phyloP scores from a whole-genome alignment of 2,329 filamentous ascomycete genomes.

The Penicillium sp. region DNA sequence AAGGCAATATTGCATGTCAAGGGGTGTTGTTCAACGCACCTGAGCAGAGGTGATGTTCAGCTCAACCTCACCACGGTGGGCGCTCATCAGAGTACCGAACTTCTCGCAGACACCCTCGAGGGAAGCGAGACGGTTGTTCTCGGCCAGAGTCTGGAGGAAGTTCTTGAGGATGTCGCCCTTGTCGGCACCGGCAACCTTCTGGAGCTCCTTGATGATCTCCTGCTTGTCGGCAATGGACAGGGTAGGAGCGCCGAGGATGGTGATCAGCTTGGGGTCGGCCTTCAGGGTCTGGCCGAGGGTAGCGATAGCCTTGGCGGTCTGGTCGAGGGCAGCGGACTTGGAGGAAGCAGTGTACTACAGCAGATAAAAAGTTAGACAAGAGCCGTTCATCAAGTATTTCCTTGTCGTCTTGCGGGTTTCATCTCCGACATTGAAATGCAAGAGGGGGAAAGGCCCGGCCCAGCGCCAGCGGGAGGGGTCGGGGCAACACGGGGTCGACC shows the following conservation, averaged over 20 bases:
- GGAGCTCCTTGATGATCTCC: constrained; percentile 83
- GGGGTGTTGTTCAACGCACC: constrained; percentile 58
- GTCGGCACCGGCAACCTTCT: constrained; percentile 76
- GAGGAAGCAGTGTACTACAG: constrained; percentile 90
- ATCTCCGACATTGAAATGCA: constrained; percentile 21
- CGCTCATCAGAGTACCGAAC: constrained; percentile 86
- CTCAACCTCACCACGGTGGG: constrained; percentile 90
- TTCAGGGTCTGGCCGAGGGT: constrained; percentile 74
- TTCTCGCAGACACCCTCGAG: constrained; percentile 84
- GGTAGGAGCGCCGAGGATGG: constrained; percentile 80
- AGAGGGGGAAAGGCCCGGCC: constrained; percentile 14
- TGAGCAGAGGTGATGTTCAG: constrained; percentile 87
- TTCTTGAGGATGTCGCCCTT: constrained; percentile 87
- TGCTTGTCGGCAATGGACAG: constrained; percentile 81
- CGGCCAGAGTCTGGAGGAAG: constrained; percentile 86
- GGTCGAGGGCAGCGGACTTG: constrained; percentile 85
- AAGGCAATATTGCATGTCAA: background rate
- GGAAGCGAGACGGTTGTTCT: constrained; percentile 92
- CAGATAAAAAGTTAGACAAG: constrained; percentile 19
- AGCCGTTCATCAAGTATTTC: constrained; percentile 11
- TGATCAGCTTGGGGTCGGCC: constrained; percentile 80
- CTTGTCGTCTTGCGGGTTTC: background rate
- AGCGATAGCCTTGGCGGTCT: constrained; percentile 79
- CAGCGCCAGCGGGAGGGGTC: constrained; percentile 25
- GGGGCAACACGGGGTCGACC: constrained; percentile 25